phyloP scores from a whole-genome alignment of 768 basidiomycete species.

The Ramaria rubella region DNA sequence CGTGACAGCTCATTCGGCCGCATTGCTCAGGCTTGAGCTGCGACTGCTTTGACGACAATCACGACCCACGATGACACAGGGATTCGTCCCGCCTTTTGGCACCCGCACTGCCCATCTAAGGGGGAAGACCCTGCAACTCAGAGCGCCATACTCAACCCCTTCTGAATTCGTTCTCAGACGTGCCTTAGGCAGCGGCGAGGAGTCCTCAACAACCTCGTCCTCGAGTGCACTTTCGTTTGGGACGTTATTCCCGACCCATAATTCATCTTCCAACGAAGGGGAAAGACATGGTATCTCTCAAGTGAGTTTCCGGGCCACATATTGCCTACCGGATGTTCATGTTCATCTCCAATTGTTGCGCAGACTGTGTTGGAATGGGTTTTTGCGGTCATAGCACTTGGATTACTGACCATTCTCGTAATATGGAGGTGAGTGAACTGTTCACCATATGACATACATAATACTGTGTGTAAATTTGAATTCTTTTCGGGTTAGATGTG shows the following conservation, averaged over 20 bases:
- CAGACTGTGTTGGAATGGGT: constrained; percentile 5
- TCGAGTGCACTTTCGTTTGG: neutral
- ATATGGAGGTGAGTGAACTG: neutral
- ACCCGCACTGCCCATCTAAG: too few relatives aligned
- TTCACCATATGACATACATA: neutral
- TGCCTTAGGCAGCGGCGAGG: neutral
- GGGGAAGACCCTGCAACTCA: too few relatives aligned
- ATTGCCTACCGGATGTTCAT: neutral
- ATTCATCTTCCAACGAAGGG: neutral
- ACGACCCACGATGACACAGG: too few relatives aligned
- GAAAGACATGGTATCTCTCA: constrained; percentile 1
- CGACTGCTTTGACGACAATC: too few relatives aligned
- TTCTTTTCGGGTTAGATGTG: neutral
- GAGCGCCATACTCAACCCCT: neutral
- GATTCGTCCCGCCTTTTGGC: too few relatives aligned
- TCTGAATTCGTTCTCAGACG: neutral
- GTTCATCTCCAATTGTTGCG: neutral
- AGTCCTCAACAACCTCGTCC: neutral
- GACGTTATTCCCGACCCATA: constrained; percentile 1
- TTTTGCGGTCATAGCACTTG: constrained; percentile 3
- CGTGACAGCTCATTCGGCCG: too few relatives aligned
- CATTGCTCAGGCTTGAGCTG: too few relatives aligned
- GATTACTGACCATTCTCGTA: neutral
- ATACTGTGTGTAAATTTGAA: neutral
- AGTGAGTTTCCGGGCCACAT: neutral